Conservation (phyloP, 2,329 filamentous ascomycete genomes). For the Monosporascus sp. region DNA sequence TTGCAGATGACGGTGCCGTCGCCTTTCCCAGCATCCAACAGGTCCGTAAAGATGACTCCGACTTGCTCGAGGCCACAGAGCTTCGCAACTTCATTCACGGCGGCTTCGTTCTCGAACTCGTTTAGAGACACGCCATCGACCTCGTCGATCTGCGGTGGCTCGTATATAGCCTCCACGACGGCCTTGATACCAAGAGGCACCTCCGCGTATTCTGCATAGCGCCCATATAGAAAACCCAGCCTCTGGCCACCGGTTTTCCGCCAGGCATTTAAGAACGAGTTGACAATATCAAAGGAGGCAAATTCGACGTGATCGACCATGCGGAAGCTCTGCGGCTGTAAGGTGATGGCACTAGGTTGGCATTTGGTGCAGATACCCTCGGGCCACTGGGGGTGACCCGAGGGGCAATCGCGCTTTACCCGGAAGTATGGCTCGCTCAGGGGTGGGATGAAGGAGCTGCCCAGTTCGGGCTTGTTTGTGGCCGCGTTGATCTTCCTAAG, state of each 20-base stretch:
- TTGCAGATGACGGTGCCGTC: conserved; percentile 91
- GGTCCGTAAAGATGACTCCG: conserved; percentile 91
- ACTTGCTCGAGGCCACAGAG: conserved; percentile 83
- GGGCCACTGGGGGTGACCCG: conserved; percentile 88
- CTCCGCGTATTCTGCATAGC: conserved; percentile 84
- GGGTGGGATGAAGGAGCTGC: conserved; percentile 92
- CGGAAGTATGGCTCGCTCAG: conserved; percentile 89
- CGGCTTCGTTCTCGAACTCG: conserved; percentile 78
- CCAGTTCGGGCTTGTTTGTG: conserved; percentile 92
- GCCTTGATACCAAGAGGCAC: conserved; percentile 93
- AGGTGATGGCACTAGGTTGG: conserved; percentile 91
- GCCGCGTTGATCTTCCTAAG: conserved; percentile 91
- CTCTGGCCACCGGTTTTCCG: conserved; percentile 77
- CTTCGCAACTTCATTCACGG: conserved; percentile 73
- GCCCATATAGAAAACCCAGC: conserved; percentile 84
- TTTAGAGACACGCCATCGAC: conserved; percentile 79
- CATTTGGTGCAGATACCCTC: conserved; percentile 98
- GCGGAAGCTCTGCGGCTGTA: conserved; percentile 88
- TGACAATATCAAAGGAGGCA: conserved; percentile 74
- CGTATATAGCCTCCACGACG: conserved; percentile 94
- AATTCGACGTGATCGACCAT: conserved; percentile 99
- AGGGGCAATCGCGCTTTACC: conserved; percentile 83
- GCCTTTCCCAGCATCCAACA: conserved; percentile 72
- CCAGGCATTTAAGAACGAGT: conserved; percentile 90
- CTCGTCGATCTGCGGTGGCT: conserved; percentile 87